Evolutionary conservation across 257 asterid genomes (phyloP).

Genomic region (Catharanthus roseus): DNA sequence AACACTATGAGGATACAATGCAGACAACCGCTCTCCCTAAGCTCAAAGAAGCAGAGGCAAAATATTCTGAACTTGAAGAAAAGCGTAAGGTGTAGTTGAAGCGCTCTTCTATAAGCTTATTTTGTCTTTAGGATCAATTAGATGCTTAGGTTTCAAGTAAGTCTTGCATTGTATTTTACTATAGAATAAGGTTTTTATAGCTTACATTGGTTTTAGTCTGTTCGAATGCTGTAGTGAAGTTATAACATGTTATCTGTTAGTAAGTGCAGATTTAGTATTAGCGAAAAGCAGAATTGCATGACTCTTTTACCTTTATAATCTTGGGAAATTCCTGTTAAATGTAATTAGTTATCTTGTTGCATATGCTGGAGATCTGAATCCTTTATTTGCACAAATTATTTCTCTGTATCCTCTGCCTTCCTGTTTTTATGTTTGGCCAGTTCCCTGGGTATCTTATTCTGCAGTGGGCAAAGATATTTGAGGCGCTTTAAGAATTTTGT

Average conservation of each 20-base stretch:
- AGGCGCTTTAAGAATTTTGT: not conserved
- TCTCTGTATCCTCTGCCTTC: not conserved
- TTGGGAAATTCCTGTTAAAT: not conserved
- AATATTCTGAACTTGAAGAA: conserved; percentile 53
- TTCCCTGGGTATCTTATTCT: not conserved
- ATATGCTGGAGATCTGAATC: conserved; percentile 2
- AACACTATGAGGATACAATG: conserved; percentile 57
- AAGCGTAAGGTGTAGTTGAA: conserved; percentile 45
- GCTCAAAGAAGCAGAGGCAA: conserved; percentile 45
- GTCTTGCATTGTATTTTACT: not conserved
- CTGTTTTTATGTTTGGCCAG: not conserved
- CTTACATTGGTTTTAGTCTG: not conserved
- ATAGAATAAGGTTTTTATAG: not conserved
- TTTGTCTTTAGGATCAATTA: not conserved
- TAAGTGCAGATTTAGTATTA: not conserved
- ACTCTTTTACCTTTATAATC: not conserved
- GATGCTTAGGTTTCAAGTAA: not conserved
- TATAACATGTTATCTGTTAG: not conserved
- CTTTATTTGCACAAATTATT: not conserved
- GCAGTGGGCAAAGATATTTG: not conserved
- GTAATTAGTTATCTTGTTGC: not conserved
- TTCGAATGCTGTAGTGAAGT: not conserved
- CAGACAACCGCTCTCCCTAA: conserved; percentile 41
- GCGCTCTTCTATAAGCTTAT: not conserved
- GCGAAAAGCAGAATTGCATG: not conserved